Conservation (phyloP, 768 basidiomycete species). For the Boletus sp. region DNA sequence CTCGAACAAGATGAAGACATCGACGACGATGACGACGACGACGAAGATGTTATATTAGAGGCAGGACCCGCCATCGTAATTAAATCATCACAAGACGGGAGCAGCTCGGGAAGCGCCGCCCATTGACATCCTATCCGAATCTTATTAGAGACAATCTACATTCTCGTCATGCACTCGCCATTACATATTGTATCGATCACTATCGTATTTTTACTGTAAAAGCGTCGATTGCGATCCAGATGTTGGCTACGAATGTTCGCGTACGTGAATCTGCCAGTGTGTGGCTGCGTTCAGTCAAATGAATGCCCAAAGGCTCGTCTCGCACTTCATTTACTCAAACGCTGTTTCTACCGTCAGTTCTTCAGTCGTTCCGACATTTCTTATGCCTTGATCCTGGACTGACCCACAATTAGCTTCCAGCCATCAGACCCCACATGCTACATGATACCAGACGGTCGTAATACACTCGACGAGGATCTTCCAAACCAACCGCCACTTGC, state of each 20-base stretch:
- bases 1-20: slow-evolving; percentile 57
- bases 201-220: not conserved
- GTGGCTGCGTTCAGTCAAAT: not conserved
- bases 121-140: slow-evolving; percentile 14
- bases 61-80: slow-evolving; percentile 62
- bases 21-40: slow-evolving; percentile 61
- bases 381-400: not conserved
- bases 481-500: slow-evolving; percentile 9
- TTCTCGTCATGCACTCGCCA: slow-evolving; percentile 17
- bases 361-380: not conserved
- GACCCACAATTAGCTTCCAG: not conserved
- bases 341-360: slow-evolving; percentile 4
- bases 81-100: slow-evolving; percentile 30
- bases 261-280: no score
- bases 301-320: not conserved
- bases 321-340: not conserved
- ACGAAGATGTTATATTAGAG: slow-evolving; percentile 72
- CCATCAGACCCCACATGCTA: slow-evolving; percentile 23
- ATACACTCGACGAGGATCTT: slow-evolving; percentile 10
- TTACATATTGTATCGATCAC: slow-evolving; percentile 11
- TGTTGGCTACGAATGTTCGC: not conserved
- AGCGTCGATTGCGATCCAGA: not conserved
- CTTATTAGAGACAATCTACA: slow-evolving; percentile 4
- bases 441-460: slow-evolving; percentile 25
- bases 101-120: slow-evolving; percentile 23